A percentile compares a stretch with the other conserved stretches of the same genome.
phyloP scores from a whole-genome alignment of 441 rosid species.

The Heliophila coronopifolia region DNA sequence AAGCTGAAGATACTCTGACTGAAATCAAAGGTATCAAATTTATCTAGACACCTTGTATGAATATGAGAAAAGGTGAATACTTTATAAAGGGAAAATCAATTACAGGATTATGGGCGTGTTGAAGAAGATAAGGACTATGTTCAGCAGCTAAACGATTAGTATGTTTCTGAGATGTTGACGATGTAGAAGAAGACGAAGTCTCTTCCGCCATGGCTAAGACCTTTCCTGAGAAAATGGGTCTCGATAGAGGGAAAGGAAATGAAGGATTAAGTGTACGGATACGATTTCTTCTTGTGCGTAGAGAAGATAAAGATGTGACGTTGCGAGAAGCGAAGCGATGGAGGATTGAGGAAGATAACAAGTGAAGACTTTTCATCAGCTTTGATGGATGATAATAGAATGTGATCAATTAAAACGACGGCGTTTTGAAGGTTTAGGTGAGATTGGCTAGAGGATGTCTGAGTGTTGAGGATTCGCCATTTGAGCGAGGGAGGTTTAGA shows the following conservation, averaged over 20 bases:
- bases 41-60: neutral
- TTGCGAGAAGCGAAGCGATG: slow-evolving; percentile 19
- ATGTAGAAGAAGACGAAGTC: slow-evolving; percentile 33
- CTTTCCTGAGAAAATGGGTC: slow-evolving; percentile 35
- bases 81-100: neutral
- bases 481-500: slow-evolving; percentile 19
- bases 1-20: neutral
- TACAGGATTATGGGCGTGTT: slow-evolving; percentile 88
- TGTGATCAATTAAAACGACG: slow-evolving; percentile 9
- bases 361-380: slow-evolving; percentile 22
- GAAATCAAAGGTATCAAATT: neutral
- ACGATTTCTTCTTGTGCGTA: slow-evolving; percentile 17
- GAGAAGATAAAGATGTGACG: slow-evolving; percentile 15
- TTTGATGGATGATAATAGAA: neutral
- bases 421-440: neutral
- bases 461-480: slow-evolving; percentile 4
- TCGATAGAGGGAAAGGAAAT: slow-evolving; percentile 29
- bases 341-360: slow-evolving; percentile 28
- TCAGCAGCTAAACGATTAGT: slow-evolving; percentile 80
- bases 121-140: slow-evolving; percentile 92
- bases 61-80: neutral
- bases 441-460: slow-evolving; percentile 5
- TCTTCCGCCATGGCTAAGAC: slow-evolving; percentile 58
- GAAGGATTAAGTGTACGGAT: slow-evolving; percentile 9
- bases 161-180: slow-evolving; percentile 37